Evolutionary conservation across 208 protist genomes (phyloP).

Genomic region (Trypanosoma theileri): DNA sequence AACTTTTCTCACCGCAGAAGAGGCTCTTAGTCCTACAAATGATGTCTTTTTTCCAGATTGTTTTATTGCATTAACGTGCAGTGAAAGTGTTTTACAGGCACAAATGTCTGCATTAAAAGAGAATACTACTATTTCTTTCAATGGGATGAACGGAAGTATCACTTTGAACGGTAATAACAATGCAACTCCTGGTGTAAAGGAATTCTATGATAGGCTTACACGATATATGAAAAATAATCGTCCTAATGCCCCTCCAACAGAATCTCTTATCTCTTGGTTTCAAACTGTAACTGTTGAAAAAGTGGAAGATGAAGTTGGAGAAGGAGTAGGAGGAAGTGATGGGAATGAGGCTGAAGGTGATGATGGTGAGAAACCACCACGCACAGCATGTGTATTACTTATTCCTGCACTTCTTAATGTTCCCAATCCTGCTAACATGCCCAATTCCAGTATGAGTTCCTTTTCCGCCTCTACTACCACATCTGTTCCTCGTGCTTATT

Average conservation of each 20-base stretch:
- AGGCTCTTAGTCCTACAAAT: slow-evolving; percentile 49
- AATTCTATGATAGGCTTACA: slow-evolving; percentile 33
- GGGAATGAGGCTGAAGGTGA: slow-evolving; percentile 25
- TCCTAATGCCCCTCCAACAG: slow-evolving; percentile 25
- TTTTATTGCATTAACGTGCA: slow-evolving; percentile 50
- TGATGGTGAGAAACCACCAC: slow-evolving; percentile 27
- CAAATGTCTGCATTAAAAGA: slow-evolving; percentile 26
- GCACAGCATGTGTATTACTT: slow-evolving; percentile 43
- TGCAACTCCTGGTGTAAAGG: not conserved
- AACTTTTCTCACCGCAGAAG: slow-evolving; percentile 8
- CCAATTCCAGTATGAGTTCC: not conserved
- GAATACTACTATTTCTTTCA: not conserved
- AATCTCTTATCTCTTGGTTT: slow-evolving; percentile 64
- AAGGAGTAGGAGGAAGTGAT: slow-evolving; percentile 3
- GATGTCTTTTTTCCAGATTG: slow-evolving; percentile 69
- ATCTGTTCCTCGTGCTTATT: too few species aligned
- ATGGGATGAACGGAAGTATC: not conserved
- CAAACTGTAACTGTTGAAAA: slow-evolving; percentile 57
- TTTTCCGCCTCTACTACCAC: too few species aligned
- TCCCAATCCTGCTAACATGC: not conserved
- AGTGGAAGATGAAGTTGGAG: slow-evolving; percentile 20
- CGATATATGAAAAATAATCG: slow-evolving; percentile 32
- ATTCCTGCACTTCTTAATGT: slow-evolving; percentile 16
- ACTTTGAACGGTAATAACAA: too few species aligned
- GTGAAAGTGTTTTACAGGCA: slow-evolving; percentile 39